These are phyloP conservation scores for Cucurbita pepo DNA, from an alignment of 306 rosid genomes.

Conservation along the genomic window DNA sequence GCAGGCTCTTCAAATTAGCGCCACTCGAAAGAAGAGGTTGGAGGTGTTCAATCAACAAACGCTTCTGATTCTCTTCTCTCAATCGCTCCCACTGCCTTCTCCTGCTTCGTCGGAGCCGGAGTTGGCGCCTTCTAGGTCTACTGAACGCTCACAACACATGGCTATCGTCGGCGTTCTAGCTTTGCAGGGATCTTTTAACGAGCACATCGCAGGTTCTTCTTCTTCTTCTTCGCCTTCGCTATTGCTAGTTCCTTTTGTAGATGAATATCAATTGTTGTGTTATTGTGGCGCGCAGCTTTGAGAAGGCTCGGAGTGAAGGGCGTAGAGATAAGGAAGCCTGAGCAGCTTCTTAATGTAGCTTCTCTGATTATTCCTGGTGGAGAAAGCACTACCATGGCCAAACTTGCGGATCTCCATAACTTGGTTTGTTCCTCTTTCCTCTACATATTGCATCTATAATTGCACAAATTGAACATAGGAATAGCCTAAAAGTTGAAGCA, in stretches of 20 bases:
- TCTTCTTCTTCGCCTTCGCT: not conserved
- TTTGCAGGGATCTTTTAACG: slow-evolving; percentile 85
- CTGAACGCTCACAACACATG: slow-evolving; percentile 18
- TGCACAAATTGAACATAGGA: not conserved
- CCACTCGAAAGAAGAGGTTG: slow-evolving; percentile 3
- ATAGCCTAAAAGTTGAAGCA: not conserved
- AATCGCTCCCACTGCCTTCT: not conserved
- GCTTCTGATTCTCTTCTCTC: not conserved
- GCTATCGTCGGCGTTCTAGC: slow-evolving; percentile 88
- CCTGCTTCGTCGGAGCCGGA: not conserved
- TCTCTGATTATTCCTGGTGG: slow-evolving; percentile 95
- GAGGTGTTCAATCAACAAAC: not conserved
- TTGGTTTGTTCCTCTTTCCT: slow-evolving; percentile 20
- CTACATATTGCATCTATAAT: not conserved
- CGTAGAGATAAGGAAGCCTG: slow-evolving; percentile 76
- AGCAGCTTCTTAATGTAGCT: slow-evolving; percentile 53
- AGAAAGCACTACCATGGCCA: slow-evolving; percentile 97
- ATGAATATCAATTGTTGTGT: not conserved
- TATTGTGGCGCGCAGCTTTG: slow-evolving; percentile 26
- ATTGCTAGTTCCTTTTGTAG: not conserved
- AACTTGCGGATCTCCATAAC: slow-evolving; percentile 78
- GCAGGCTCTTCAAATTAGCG: not conserved
- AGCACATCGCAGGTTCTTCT: slow-evolving; percentile 63
- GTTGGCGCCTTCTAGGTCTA: not conserved
- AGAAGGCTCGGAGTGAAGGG: slow-evolving; percentile 82